Conservation (phyloP, 2,329 filamentous ascomycete species). For the Achaetomium macrosporum region DNA sequence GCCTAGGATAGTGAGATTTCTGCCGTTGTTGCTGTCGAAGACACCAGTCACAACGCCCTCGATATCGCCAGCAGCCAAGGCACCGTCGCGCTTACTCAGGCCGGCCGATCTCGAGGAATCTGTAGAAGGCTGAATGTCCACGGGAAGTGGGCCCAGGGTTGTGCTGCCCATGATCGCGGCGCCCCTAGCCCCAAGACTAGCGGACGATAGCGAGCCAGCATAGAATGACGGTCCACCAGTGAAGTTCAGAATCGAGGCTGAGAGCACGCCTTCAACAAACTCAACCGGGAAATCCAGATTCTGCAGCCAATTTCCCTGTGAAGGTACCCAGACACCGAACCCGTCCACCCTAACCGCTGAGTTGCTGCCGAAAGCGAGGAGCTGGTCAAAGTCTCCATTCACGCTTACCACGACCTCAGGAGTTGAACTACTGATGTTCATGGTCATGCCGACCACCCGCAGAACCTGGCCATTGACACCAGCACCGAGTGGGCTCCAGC, state of each 20-base stretch:
- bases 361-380: constrained; percentile 62
- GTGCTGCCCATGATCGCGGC: constrained; percentile 57
- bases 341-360: constrained; percentile 59
- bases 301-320: constrained; percentile 77
- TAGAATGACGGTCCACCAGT: constrained; percentile 58
- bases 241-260: constrained; percentile 60
- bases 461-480: constrained; percentile 77
- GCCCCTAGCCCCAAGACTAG: constrained; percentile 65
- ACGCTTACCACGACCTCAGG: constrained; percentile 72
- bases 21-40: constrained; percentile 64
- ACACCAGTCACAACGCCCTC: constrained; percentile 70
- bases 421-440: constrained; percentile 67
- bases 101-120: constrained; percentile 25
- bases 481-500: constrained; percentile 74
- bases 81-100: constrained; percentile 41
- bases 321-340: constrained; percentile 90
- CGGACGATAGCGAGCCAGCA: constrained; percentile 75
- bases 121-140: constrained; percentile 45
- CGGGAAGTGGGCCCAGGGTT: constrained; percentile 49
- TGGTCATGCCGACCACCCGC: constrained; percentile 65
- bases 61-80: constrained; percentile 36
- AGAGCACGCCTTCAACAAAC: constrained; percentile 65
- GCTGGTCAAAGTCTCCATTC: constrained; percentile 70
- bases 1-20: constrained; percentile 81
- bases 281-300: constrained; percentile 63